Conservation (phyloP, 345 rosid species). For the Eucalyptus camaldulensis region DNA sequence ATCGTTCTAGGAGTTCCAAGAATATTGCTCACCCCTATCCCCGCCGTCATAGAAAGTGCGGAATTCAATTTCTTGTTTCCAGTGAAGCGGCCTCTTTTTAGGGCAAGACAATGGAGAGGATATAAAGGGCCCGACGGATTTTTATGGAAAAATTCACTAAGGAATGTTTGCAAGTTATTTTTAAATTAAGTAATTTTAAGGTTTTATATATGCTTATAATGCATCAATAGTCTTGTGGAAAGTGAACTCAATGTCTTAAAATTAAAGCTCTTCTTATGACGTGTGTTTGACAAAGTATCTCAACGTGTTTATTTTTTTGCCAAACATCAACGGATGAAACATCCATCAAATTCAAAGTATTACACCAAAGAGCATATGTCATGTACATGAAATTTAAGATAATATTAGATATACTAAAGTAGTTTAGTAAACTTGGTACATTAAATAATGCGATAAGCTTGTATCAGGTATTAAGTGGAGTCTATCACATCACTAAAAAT, state of each 20-base stretch:
- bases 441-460: neutral
- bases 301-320: neutral
- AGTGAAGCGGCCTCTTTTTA: neutral
- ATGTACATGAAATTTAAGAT: neutral
- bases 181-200: neutral
- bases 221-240: neutral
- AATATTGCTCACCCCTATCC: neutral
- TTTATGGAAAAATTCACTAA: neutral
- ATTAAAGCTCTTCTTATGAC: neutral
- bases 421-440: neutral
- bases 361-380: neutral
- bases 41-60: neutral
- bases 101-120: neutral
- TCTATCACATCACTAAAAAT: neutral
- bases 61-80: neutral
- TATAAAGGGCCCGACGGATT: neutral
- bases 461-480: fast-evolving
- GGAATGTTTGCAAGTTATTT: neutral
- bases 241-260: neutral
- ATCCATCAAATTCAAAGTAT: neutral
- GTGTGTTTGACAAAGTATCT: neutral
- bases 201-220: neutral
- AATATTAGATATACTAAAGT: neutral
- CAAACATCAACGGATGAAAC: neutral
- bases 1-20: neutral